These are phyloP conservation scores for Pyrenochaeta sp. DNA, from an alignment of 2,329 filamentous ascomycete genomes.

Conservation along the genomic window DNA sequence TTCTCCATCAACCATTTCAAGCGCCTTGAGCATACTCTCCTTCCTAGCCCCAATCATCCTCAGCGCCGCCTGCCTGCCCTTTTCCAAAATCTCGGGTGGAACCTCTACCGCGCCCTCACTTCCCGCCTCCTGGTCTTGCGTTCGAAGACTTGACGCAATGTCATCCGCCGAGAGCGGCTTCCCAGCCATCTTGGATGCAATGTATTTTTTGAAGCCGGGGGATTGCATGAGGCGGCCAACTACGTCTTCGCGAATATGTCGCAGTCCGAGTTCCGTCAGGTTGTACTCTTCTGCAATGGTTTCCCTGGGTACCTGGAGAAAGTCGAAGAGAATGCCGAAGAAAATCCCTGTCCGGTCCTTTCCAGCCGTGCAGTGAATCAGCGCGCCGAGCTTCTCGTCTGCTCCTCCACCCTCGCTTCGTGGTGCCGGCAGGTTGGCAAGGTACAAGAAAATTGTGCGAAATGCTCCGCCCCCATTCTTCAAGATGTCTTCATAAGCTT, in stretches of 20 bases:
- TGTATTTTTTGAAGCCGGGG: constrained; percentile 37
- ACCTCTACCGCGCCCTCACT: constrained; percentile 55
- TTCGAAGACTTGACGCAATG: constrained; percentile 58
- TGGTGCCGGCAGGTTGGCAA: constrained; percentile 54
- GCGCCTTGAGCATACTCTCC: constrained; percentile 61
- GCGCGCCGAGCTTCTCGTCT: constrained; percentile 56
- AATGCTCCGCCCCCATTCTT: constrained; percentile 63
- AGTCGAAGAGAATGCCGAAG: constrained; percentile 69
- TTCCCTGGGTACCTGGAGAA: constrained; percentile 70
- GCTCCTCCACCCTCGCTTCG: background rate
- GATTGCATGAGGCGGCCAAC: constrained; percentile 59
- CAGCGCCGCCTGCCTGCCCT: constrained; percentile 37
- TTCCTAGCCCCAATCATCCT: constrained; percentile 51
- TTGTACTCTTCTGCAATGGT: constrained; percentile 70
- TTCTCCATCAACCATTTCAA: constrained; percentile 64
- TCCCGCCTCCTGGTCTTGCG: constrained; percentile 14
- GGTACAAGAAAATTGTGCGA: constrained; percentile 67
- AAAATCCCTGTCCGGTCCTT: constrained; percentile 81
- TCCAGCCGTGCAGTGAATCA: constrained; percentile 79
- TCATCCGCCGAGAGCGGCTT: constrained; percentile 54
- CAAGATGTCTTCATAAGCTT: constrained; percentile 71
- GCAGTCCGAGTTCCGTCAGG: constrained; percentile 70
- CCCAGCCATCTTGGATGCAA: constrained; percentile 18
- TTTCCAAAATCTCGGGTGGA: constrained; percentile 26
- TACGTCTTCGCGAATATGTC: constrained; percentile 54